These are phyloP conservation scores for Pseudogymnoascus destructans DNA, from an alignment of 2,329 filamentous ascomycete species.

Conservation along the genomic window DNA sequence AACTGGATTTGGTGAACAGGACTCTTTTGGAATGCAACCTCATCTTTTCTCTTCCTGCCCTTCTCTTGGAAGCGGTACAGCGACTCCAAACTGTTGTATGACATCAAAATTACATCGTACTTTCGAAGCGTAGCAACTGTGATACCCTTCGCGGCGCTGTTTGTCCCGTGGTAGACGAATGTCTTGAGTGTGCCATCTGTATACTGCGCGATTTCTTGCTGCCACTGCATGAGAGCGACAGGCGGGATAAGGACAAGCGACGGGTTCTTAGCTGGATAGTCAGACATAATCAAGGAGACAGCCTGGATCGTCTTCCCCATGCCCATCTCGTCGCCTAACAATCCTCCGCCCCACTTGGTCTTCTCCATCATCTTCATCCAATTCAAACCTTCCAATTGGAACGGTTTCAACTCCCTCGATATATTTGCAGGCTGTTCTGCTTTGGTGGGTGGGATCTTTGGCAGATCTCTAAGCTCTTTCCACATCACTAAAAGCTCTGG, in stretches of 20 bases:
- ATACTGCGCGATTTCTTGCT: slow-evolving; percentile 63
- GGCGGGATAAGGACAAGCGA: slow-evolving; percentile 83
- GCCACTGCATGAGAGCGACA: slow-evolving; percentile 94
- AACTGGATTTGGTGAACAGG: slow-evolving; percentile 76
- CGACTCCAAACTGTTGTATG: slow-evolving; percentile 84
- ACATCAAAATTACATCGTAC: slow-evolving; percentile 93
- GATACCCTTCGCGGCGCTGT: slow-evolving; percentile 67
- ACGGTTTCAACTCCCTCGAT: slow-evolving; percentile 73
- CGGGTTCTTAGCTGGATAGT: slow-evolving; percentile 72
- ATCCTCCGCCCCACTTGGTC: slow-evolving; percentile 71
- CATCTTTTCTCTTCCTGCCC: slow-evolving; percentile 70
- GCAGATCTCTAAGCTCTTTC: slow-evolving; percentile 55
- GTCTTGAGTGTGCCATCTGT: slow-evolving; percentile 85
- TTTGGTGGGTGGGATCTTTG: slow-evolving; percentile 48
- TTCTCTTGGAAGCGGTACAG: slow-evolving; percentile 87
- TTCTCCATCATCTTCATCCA: slow-evolving; percentile 93
- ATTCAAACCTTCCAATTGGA: slow-evolving; percentile 82
- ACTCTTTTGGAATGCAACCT: slow-evolving; percentile 62
- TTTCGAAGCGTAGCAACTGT: slow-evolving; percentile 61
- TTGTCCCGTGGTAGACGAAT: slow-evolving; percentile 79
- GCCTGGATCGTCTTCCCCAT: slow-evolving; percentile 98
- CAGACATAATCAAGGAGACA: slow-evolving; percentile 95
- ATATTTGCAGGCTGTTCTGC: slow-evolving; percentile 66
- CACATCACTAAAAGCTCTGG: slow-evolving; percentile 77
- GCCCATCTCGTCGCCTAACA: slow-evolving; percentile 96